Evolutionary conservation across 1,284 basidiomycete genomes (phyloP).

Genomic region (Pseudozyma tsukubaensis): DNA sequence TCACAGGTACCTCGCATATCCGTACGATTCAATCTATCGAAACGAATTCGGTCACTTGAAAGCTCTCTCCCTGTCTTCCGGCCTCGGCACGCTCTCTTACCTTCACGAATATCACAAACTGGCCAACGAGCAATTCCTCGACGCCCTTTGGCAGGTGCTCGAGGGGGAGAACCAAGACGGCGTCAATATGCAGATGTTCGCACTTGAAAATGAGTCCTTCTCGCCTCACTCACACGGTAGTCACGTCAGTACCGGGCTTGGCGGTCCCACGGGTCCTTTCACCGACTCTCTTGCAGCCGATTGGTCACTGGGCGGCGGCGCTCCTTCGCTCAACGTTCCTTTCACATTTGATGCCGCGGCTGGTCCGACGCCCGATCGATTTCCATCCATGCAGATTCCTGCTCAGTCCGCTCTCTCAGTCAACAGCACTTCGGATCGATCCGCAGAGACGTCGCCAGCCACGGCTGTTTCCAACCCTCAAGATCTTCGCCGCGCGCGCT

Average conservation of each 20-base stretch:
- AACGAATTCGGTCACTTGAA: slow-evolving; percentile 54
- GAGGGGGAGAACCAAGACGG: slow-evolving; percentile 49
- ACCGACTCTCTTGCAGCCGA: slow-evolving; percentile 35
- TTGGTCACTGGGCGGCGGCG: slow-evolving; percentile 37
- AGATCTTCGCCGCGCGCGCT: slow-evolving; percentile 8
- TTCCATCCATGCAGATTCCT: slow-evolving; percentile 38
- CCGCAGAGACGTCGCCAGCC: slow-evolving; percentile 42
- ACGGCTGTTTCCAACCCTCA: slow-evolving; percentile 6
- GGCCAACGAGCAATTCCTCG: slow-evolving; percentile 53
- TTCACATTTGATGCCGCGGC: slow-evolving; percentile 47
- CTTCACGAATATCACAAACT: slow-evolving; percentile 54
- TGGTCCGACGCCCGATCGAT: slow-evolving; percentile 26
- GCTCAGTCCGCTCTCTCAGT: slow-evolving; percentile 26
- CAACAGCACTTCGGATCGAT: slow-evolving; percentile 31
- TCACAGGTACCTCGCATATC: slow-evolving; percentile 49
- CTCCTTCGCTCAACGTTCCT: slow-evolving; percentile 46
- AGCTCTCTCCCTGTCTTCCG: slow-evolving; percentile 45
- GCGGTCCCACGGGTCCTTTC: slow-evolving; percentile 21
- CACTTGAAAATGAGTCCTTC: slow-evolving; percentile 42
- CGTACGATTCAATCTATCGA: slow-evolving; percentile 50
- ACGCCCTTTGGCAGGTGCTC: slow-evolving; percentile 50
- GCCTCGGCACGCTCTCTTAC: slow-evolving; percentile 49
- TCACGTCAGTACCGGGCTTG: slow-evolving; percentile 27
- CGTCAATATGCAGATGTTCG: slow-evolving; percentile 51
- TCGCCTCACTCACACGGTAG: slow-evolving; percentile 43